Evolutionary conservation across 345 rosid species (phyloP), one percentile per base, ranked within the genome.

Genomic region (Murraya koenigii): DNA sequence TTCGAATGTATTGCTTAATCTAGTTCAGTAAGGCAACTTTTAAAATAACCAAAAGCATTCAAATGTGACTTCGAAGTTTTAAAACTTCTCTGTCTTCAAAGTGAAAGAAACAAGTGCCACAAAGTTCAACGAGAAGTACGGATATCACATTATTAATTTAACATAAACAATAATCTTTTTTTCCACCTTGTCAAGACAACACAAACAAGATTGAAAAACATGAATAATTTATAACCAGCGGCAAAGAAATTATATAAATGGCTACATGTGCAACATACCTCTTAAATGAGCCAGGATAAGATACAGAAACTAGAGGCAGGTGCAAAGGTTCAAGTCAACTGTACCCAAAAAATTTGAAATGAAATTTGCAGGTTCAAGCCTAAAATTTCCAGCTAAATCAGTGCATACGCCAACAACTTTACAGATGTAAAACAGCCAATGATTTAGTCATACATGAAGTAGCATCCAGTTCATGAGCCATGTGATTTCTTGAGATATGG

Each of bases 401-500:
- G 14, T 26, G 62, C 63, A 15, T 19, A 54, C 20, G 47, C 36
- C 76, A 14, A 58, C 75, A 59, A 69, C 59, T 28, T 83, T 83
- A 92, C 56, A 94, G 90, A 87, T 92, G 91, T 41, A 94, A 85
- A 81, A 91, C 86, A 1, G 97, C 95, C 86, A 94, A 69, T 72
- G 94, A 84, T 85, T 94, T 94, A 44, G 94, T 92, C 84, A 87
- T 82, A 88, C 98, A 91, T 8, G 97, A 90, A 75, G 98, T 86
- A 60, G 94, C 88, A 82, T 94, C 92, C 60, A 96, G 88, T 82
- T 89, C 88, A 70, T 89, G 93, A 75, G 89, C 86, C 90, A 91
- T 84, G 52, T 88, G 89, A 80, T 86, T 94, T 87, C 93, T 90
- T 30, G 97, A 88, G 76, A 92, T 79, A 81, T 94, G 98, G 74